These are phyloP conservation scores for Cicer pinnatifidum DNA, from an alignment of 306 rosid genomes.

Conservation along the genomic window DNA sequence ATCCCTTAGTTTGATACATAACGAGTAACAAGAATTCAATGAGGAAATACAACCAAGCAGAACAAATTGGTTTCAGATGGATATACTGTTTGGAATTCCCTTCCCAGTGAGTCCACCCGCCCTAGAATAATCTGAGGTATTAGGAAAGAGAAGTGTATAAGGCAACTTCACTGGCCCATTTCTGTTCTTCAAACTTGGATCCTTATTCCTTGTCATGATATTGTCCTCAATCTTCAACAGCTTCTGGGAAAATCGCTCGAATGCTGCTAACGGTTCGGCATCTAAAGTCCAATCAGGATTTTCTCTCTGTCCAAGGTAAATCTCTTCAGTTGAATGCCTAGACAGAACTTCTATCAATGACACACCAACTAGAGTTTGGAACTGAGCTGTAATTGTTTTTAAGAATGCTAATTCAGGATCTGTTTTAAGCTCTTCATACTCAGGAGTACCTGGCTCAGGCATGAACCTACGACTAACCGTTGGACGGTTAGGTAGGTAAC, in stretches of 20 bases:
- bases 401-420: conserved; percentile 75
- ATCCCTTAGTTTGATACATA: not conserved
- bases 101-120: conserved; percentile 86
- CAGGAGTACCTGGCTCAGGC: conserved; percentile 89
- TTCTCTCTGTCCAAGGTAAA: conserved; percentile 85
- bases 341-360: conserved; percentile 83
- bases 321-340: conserved; percentile 83
- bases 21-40: conserved; percentile 9
- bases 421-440: conserved; percentile 66
- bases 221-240: conserved; percentile 63
- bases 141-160: conserved; percentile 79
- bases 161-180: conserved; percentile 76
- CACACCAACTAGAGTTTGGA: conserved; percentile 84
- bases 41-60: not conserved
- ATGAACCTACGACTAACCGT: conserved; percentile 91
- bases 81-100: conserved; percentile 92
- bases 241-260: conserved; percentile 60
- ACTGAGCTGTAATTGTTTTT: conserved; percentile 88
- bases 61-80: conserved; percentile 52
- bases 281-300: conserved; percentile 70
- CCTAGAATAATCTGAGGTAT: conserved; percentile 67
- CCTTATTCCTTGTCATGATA: conserved; percentile 61
- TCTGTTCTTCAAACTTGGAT: conserved; percentile 70
- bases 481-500: conserved; percentile 93
- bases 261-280: conserved; percentile 61